A percentile compares a stretch with the other conserved stretches of the same genome.
Evolutionary conservation across 495 filamentous ascomycete species (phyloP).

Genomic region (Tuber borchii): DNA sequence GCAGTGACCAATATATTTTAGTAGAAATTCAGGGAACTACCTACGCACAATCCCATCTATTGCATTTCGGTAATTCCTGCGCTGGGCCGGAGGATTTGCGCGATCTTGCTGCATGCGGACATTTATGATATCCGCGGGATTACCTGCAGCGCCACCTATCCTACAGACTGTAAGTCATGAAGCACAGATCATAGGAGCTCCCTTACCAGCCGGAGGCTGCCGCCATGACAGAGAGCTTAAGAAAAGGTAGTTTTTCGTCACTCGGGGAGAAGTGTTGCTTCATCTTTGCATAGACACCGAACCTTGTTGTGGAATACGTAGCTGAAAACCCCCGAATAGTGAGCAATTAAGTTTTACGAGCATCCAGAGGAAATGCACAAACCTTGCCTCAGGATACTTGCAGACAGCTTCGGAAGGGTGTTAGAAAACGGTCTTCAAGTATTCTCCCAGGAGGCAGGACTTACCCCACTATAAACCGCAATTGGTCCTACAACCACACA

Average conservation of each 20-base stretch:
- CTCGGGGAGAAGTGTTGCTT: constrained; percentile 59
- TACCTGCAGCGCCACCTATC: constrained; percentile 81
- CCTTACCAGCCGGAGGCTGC: constrained; percentile 64
- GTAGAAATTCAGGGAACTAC: constrained; percentile 36
- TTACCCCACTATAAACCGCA: constrained; percentile 74
- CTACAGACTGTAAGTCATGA: constrained; percentile 13
- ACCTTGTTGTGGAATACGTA: constrained; percentile 87
- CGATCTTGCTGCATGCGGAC: constrained; percentile 98
- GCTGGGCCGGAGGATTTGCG: constrained; percentile 62
- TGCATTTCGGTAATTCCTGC: constrained; percentile 83
- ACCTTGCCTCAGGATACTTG: constrained; percentile 77
- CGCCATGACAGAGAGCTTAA: constrained; percentile 70
- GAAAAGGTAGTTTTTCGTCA: constrained; percentile 54
- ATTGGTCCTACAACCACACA: constrained; percentile 47
- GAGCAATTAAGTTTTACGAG: constrained; percentile 9
- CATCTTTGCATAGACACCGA: constrained; percentile 90
- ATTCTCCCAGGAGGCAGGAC: constrained; percentile 28
- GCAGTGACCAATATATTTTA: background rate
- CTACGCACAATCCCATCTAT: constrained; percentile 80
- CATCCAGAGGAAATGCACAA: background rate
- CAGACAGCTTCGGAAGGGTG: constrained; percentile 59
- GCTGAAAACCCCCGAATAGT: constrained; percentile 21
- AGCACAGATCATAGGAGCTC: background rate
- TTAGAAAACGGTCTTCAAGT: background rate
- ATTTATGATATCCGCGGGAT: constrained; percentile 92